These are phyloP conservation scores for Termitomyces sp. DNA, from an alignment of 768 basidiomycete species.

Conservation along the genomic window DNA sequence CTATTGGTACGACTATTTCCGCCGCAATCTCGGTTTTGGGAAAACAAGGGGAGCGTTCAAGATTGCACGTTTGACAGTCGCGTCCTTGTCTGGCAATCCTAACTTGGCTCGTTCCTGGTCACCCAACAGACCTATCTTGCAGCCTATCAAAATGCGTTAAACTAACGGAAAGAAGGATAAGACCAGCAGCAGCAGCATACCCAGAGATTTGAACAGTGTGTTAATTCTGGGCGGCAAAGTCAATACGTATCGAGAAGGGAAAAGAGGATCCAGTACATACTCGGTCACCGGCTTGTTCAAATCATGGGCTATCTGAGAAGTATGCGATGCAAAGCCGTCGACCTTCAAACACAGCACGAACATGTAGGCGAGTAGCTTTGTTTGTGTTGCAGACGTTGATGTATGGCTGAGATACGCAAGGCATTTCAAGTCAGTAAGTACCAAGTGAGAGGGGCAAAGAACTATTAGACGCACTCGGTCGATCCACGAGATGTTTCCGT, in stretches of 20 bases:
- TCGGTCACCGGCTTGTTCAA: constrained; percentile 58
- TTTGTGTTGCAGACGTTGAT: constrained; percentile 66
- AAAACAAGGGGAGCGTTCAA: constrained; percentile 78
- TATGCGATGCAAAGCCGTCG: constrained; percentile 75
- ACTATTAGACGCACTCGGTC: constrained; percentile 40
- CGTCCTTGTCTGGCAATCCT: constrained; percentile 62
- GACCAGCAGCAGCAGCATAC: constrained; percentile 31
- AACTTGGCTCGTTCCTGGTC: constrained; percentile 64
- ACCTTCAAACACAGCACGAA: constrained; percentile 78
- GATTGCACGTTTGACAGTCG: constrained; percentile 66
- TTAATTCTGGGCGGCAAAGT: constrained; percentile 38
- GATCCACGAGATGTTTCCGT: constrained; percentile 72
- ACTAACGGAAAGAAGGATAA: neutral
- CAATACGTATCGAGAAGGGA: neutral
- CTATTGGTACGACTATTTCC: constrained; percentile 20
- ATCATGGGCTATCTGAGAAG: constrained; percentile 66
- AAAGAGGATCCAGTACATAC: constrained; percentile 40
- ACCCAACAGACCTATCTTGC: constrained; percentile 58
- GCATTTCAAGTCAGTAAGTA: constrained; percentile 2
- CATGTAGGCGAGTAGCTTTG: constrained; percentile 71
- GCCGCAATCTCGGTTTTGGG: constrained; percentile 56
- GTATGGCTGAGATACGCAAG: constrained; percentile 33
- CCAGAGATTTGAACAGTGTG: constrained; percentile 72
- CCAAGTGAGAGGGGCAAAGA: neutral
- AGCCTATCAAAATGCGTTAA: constrained; percentile 43